Evolutionary conservation across 2,329 filamentous ascomycete species (phyloP), one percentile per base, ranked within the genome.

Genomic region (Aspergillus unguis): DNA sequence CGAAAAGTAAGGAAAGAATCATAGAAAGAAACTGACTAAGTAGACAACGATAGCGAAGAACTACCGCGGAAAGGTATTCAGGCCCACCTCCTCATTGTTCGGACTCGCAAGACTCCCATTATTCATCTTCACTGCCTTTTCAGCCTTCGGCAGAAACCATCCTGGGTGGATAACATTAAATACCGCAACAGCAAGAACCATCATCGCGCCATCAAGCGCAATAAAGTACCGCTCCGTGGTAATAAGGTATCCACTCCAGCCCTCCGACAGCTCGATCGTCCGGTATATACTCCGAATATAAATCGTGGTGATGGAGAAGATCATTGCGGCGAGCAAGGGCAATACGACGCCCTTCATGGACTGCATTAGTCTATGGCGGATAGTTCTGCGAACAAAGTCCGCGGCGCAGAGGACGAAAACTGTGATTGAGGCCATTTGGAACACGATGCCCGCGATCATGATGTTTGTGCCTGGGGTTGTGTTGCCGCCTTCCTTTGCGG

Each of bases 351-450:
- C 62, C 5, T 52, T 62, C 50, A 66, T 51, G 6, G 55, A 48
- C 40, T 64, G 58, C 23, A 69, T 45, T 0, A 71, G 57, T 3
- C 40, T 56, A n/a, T 53, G 52, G 8, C 62, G 61, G 42, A 65
- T 29, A 3, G 68, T 63, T 8, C 76, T 70, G 5, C 67, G 63
- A 25, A 82, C 63, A 59, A 82, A 83, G 44, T 72, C 70, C 3
- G 57, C 66, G 3, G 81, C 75, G 36, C 78, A 68, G 58, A 64
- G 54, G 41, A 75, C 75, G 64, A 85, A 85, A 50, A 79, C 53
- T 31, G 76, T 71, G 50, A 85, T 77, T 4, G 80, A 78, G 51
- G 74, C 71, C 37, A 85, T 78, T 59, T 85, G 83, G 50, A 85
- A 75, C n/a, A 77, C 71, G 23, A 85, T 78, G 10, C 83, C 83